Conservation (phyloP, 352 stramenopile species). For the Phytophthora macrochlamydospora region DNA sequence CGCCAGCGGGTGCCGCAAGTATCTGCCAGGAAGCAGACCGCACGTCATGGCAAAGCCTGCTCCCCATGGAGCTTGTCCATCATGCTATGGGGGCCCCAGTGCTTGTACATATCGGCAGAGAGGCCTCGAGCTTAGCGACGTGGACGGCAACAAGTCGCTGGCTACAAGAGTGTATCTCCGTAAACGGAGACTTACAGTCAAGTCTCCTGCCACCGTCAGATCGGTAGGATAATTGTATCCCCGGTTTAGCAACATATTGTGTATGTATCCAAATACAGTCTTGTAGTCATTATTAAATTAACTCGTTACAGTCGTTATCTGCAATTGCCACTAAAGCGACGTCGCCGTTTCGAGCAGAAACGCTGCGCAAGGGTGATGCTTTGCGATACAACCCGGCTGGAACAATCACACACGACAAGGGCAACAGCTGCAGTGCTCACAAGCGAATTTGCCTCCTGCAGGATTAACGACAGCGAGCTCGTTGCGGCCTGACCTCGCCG, state of each 20-base stretch:
- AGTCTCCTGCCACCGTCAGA: no score
- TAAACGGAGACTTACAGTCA: neutral
- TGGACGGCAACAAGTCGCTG: no score
- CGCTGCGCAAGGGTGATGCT: neutral
- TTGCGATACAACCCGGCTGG: neutral
- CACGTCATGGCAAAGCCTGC: neutral
- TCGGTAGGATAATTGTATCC: neutral
- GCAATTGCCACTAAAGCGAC: neutral
- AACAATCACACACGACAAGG: constrained; percentile 3
- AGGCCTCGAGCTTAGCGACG: neutral
- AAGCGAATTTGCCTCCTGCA: constrained; percentile 2
- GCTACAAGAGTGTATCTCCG: neutral
- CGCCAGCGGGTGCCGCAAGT: neutral
- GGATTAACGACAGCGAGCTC: neutral
- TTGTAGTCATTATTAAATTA: neutral
- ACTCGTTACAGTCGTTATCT: neutral
- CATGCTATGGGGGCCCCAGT: no score
- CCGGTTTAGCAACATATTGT: neutral
- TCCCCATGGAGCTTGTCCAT: no score
- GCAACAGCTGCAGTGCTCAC: neutral
- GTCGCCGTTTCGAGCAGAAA: neutral
- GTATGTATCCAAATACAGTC: neutral
- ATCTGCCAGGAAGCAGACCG: neutral
- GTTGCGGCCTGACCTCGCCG: neutral
- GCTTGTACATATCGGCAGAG: neutral